Evolutionary conservation across 805 yeast genomes (phyloP).

Genomic region (Saccharomycopsis synnaedendra): DNA sequence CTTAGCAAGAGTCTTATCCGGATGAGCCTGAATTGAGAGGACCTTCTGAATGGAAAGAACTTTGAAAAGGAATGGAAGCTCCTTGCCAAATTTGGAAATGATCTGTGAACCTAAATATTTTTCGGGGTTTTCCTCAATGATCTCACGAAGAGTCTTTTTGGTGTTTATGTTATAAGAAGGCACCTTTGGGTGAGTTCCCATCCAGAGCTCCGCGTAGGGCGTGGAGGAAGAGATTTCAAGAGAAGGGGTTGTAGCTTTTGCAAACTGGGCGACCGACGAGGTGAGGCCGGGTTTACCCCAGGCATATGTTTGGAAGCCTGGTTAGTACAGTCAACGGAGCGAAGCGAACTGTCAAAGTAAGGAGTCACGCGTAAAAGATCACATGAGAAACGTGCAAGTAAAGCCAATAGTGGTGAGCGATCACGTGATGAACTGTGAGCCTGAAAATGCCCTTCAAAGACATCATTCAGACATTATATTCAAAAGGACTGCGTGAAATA

Average conservation of each 20-base stretch:
- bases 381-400: not conserved
- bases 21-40: conserved; percentile 93
- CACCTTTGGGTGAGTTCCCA: conserved; percentile 95
- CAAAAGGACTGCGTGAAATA: no score
- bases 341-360: no score
- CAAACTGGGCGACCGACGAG: conserved; percentile 86
- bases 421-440: not conserved
- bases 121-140: conserved; percentile 50
- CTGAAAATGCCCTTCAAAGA: not conserved
- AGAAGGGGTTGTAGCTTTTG: conserved; percentile 53
- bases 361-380: no score
- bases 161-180: conserved; percentile 55
- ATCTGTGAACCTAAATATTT: conserved; percentile 47
- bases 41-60: conserved; percentile 90
- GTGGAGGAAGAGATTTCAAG: conserved; percentile 54
- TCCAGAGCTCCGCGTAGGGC: conserved; percentile 98
- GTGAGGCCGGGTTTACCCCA: conserved; percentile 81
- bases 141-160: conserved; percentile 53
- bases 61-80: conserved; percentile 87
- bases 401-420: not conserved
- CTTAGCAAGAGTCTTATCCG: conserved; percentile 77
- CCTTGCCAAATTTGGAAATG: conserved; percentile 58
- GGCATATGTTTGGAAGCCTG: conserved; percentile 69
- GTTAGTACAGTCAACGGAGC: no score
- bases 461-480: no score